Conservation (phyloP, 176 grass and related monocot species). For the Metroxylon sagu region DNA sequence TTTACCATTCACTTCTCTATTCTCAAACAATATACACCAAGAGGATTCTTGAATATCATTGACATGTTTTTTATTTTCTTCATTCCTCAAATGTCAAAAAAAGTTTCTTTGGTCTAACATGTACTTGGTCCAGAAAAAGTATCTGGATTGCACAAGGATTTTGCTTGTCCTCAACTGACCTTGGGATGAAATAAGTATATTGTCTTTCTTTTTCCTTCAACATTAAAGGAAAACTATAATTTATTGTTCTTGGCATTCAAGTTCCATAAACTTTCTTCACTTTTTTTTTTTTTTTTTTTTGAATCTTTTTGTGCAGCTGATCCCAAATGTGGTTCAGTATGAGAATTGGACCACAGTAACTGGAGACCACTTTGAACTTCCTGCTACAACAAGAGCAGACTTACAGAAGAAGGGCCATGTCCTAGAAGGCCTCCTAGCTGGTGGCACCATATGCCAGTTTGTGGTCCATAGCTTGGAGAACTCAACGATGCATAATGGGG, state of each 20-base stretch:
- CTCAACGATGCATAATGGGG: background rate
- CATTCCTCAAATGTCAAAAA: too few species aligned
- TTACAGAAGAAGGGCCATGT: constrained; percentile 58
- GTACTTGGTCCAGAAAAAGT: too few species aligned
- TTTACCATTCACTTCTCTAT: too few species aligned
- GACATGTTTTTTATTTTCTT: too few species aligned
- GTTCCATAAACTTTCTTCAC: background rate
- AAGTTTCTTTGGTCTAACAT: too few species aligned
- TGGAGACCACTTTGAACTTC: constrained; percentile 64
- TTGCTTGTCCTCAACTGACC: too few species aligned
- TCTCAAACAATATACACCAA: too few species aligned
- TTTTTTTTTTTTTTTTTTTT: too few species aligned
- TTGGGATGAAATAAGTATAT: background rate
- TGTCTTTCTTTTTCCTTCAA: background rate
- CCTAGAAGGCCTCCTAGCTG: constrained; percentile 50
- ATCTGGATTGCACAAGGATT: too few species aligned
- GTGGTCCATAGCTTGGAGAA: constrained; percentile 50
- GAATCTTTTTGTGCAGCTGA: constrained; percentile 39
- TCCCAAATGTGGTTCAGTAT: constrained; percentile 79
- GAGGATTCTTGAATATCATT: too few species aligned
- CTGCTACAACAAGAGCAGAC: constrained; percentile 50
- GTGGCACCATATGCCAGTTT: constrained; percentile 80
- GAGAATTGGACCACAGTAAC: constrained; percentile 96
- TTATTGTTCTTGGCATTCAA: too few species aligned
- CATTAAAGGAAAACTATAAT: background rate